These are phyloP conservation scores for Skeletonema costatum DNA, from an alignment of 108 stramenopile genomes.

Conservation along the genomic window DNA sequence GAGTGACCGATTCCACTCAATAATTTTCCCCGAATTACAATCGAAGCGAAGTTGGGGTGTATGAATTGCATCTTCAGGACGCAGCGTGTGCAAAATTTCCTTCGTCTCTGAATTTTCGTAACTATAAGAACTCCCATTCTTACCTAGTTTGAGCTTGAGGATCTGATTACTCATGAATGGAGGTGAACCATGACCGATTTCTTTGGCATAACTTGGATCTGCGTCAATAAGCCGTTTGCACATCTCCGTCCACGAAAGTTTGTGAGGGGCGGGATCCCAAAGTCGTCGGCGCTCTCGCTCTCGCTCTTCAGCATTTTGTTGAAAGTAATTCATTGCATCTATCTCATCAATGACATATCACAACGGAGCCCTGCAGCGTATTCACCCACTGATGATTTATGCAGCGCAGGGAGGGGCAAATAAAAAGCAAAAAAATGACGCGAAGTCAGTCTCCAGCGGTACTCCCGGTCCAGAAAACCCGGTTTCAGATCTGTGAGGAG, in stretches of 20 bases:
- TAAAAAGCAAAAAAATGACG: too few species aligned
- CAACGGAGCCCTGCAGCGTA: too few species aligned
- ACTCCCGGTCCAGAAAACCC: too few species aligned
- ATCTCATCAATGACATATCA: too few species aligned
- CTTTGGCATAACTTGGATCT: background rate
- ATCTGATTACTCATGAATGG: background rate
- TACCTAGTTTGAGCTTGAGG: background rate
- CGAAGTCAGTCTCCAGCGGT: too few species aligned
- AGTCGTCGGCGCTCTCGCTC: background rate
- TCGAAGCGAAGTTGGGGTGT: background rate
- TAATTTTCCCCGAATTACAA: background rate
- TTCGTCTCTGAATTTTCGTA: background rate
- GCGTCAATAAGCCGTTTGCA: background rate
- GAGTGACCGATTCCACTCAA: background rate
- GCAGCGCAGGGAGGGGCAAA: too few species aligned
- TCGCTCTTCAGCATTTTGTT: too few species aligned
- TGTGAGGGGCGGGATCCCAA: background rate
- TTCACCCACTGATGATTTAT: too few species aligned
- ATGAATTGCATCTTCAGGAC: background rate
- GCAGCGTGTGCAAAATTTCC: background rate
- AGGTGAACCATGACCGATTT: background rate
- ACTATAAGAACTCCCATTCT: background rate
- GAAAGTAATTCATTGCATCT: too few species aligned
- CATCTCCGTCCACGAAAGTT: background rate
- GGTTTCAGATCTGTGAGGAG: too few species aligned